Conservation (phyloP, 441 rosid genomes). For the Daphne laureola region DNA sequence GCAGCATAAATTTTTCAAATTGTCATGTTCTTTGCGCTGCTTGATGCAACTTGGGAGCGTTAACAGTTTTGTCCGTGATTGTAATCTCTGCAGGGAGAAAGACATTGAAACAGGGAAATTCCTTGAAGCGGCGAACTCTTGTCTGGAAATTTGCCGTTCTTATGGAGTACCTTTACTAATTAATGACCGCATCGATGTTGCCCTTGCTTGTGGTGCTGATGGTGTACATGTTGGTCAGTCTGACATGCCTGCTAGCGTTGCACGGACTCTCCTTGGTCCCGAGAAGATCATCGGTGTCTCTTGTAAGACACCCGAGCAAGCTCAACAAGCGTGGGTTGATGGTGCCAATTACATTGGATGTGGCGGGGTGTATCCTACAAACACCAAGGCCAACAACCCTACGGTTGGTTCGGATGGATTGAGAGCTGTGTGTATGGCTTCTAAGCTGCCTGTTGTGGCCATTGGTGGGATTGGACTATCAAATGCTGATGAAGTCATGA, state of each 20-base stretch:
- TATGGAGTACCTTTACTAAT: constrained; percentile 62
- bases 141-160: constrained; percentile 55
- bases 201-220: constrained; percentile 78
- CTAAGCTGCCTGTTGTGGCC: constrained; percentile 87
- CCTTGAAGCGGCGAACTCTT: constrained; percentile 62
- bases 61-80: no score
- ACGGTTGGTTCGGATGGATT: constrained; percentile 84
- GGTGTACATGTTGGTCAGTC: constrained; percentile 94
- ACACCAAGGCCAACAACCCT: constrained; percentile 60
- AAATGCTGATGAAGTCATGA: constrained; percentile 55
- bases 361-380: constrained; percentile 79
- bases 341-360: constrained; percentile 91
- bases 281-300: constrained; percentile 84
- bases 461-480: constrained; percentile 75
- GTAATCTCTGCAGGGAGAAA: constrained; percentile 54
- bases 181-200: constrained; percentile 81
- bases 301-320: constrained; percentile 83
- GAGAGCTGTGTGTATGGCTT: constrained; percentile 56
- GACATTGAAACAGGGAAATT: constrained; percentile 56
- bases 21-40: no score
- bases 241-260: constrained; percentile 61
- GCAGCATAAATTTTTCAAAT: no score
- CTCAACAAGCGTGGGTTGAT: constrained; percentile 75
- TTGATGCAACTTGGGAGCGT: no score
- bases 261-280: constrained; percentile 70